A percentile compares a stretch with the other conserved stretches of the same genome.
Conservation (phyloP, 2,329 filamentous ascomycete species). For the Trichoderma koningii region DNA sequence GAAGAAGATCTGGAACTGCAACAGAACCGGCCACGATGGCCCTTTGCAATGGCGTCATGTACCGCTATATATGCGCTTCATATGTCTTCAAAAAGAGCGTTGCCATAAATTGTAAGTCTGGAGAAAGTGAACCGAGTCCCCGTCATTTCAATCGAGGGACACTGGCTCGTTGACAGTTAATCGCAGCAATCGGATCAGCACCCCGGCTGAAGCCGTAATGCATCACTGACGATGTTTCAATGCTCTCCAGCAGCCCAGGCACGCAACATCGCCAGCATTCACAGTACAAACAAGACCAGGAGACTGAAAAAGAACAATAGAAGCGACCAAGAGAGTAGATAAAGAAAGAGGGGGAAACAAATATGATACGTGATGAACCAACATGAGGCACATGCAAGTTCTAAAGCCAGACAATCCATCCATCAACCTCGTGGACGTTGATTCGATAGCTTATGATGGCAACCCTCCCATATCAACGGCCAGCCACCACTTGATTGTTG, state of each 20-base stretch:
- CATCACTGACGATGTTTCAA: conserved; percentile 9
- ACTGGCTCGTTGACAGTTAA: neutral
- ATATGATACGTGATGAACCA: neutral
- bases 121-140: neutral
- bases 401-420: no score
- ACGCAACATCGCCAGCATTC: neutral
- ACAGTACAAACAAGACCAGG: neutral
- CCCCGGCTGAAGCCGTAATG: conserved; percentile 12
- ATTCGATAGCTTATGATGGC: no score
- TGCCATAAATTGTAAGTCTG: no score
- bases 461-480: no score
- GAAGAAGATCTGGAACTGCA: neutral
- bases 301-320: no score
- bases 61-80: neutral
- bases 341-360: neutral
- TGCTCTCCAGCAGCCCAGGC: neutral
- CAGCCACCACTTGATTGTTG: no score
- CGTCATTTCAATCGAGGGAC: neutral
- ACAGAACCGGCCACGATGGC: neutral
- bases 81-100: neutral
- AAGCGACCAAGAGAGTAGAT: neutral
- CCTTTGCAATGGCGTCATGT: neutral
- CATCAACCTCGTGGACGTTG: no score
- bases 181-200: neutral
- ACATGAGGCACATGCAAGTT: no score